phyloP scores from a whole-genome alignment of 106 monocot genomes.

The Iris macrosiphon region DNA sequence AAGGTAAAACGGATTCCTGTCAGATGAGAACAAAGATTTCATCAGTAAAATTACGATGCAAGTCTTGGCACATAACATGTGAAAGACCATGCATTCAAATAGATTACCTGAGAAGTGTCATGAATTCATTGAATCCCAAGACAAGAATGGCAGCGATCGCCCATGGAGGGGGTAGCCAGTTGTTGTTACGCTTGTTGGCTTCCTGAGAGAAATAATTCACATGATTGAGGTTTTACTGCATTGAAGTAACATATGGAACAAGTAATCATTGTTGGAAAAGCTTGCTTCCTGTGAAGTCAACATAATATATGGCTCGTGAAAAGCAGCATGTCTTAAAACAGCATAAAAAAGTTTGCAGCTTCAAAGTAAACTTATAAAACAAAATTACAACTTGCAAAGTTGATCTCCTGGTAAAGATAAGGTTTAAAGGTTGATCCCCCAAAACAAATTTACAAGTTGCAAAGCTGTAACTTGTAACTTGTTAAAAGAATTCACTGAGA shows the following conservation, averaged over 20 bases:
- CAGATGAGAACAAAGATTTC: neutral
- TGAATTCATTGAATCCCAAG: slow-evolving; percentile 83
- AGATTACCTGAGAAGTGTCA: slow-evolving; percentile 60
- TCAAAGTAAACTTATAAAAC: too few species aligned
- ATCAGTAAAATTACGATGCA: neutral
- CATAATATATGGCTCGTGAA: too few species aligned
- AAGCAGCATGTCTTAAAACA: too few species aligned
- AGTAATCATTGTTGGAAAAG: too few species aligned
- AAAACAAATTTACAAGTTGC: too few species aligned
- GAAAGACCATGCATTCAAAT: neutral
- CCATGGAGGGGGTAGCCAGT: slow-evolving; percentile 87
- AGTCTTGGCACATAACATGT: neutral
- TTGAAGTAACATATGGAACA: too few species aligned
- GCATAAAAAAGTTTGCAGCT: too few species aligned
- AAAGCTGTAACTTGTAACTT: too few species aligned
- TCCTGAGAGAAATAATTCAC: slow-evolving; percentile 32
- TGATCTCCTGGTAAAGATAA: neutral
- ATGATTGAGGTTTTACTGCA: neutral
- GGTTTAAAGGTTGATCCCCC: too few species aligned
- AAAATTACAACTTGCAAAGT: too few species aligned
- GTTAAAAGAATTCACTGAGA: too few species aligned
- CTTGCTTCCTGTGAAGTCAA: too few species aligned
- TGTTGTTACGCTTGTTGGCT: slow-evolving; percentile 70
- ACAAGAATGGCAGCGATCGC: slow-evolving; percentile 62
- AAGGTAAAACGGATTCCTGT: slow-evolving; percentile 80